phyloP scores from a whole-genome alignment of 805 yeast genomes.

The Lachancea cidri region DNA sequence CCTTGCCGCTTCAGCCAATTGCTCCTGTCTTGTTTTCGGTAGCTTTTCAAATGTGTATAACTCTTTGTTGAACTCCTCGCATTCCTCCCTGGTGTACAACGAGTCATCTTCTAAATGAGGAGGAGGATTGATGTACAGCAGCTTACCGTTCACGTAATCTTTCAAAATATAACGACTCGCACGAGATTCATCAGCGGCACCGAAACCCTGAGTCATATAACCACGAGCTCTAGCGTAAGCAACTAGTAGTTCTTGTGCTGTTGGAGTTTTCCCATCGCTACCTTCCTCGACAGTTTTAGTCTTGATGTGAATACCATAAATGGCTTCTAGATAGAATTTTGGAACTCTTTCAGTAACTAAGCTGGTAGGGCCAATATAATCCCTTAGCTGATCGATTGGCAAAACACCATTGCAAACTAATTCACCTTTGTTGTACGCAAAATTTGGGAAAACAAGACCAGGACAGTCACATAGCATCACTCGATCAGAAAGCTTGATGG shows the following conservation, averaged over 20 bases:
- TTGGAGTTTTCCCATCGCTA: slow-evolving; percentile 74
- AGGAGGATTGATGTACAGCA: slow-evolving; percentile 83
- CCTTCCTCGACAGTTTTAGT: slow-evolving; percentile 77
- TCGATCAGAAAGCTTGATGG: slow-evolving; percentile 75
- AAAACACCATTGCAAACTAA: slow-evolving; percentile 97
- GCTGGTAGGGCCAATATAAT: slow-evolving; percentile 81
- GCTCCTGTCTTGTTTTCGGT: slow-evolving; percentile 70
- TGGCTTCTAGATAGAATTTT: slow-evolving; percentile 79
- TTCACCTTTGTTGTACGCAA: slow-evolving; percentile 94
- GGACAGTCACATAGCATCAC: slow-evolving; percentile 97
- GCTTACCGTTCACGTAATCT: slow-evolving; percentile 91
- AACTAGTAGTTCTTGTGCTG: slow-evolving; percentile 79
- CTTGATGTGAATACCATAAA: slow-evolving; percentile 87
- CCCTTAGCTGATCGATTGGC: slow-evolving; percentile 95
- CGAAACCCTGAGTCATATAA: slow-evolving; percentile 94
- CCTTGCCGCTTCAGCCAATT: slow-evolving; percentile 58
- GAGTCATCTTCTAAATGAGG: slow-evolving; percentile 61
- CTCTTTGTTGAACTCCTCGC: slow-evolving; percentile 66
- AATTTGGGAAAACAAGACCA: slow-evolving; percentile 96
- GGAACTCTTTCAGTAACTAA: slow-evolving; percentile 87
- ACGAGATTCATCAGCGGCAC: slow-evolving; percentile 93
- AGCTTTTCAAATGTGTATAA: slow-evolving; percentile 59
- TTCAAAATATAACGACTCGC: slow-evolving; percentile 89
- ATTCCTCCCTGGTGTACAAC: slow-evolving; percentile 46
- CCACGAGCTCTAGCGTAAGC: slow-evolving; percentile 98